Conservation (phyloP, 495 filamentous ascomycete species). For the Tuber magnatum region DNA sequence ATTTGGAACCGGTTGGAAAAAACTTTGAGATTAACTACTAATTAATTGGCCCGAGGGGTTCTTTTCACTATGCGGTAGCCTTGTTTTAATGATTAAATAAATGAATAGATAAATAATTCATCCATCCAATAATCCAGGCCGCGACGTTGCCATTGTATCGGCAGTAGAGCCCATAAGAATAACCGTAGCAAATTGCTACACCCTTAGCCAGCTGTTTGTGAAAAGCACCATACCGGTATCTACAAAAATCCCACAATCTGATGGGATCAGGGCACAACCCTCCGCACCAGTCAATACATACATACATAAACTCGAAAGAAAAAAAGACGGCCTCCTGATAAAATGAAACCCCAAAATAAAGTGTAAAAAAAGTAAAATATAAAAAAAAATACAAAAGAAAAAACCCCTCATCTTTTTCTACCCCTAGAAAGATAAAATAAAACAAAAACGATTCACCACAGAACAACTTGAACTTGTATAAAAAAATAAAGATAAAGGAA, state of each 20-base stretch:
- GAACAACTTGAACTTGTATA: neutral
- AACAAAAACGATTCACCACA: neutral
- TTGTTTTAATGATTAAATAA: neutral
- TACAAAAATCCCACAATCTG: neutral
- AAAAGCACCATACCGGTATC: conserved; percentile 14
- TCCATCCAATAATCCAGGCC: neutral
- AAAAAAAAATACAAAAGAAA: neutral
- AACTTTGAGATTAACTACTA: neutral
- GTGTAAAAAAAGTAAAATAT: neutral
- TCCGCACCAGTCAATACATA: neutral
- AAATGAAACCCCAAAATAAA: neutral
- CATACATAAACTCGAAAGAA: neutral
- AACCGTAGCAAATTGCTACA: neutral
- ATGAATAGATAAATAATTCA: neutral
- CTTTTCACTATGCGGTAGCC: neutral
- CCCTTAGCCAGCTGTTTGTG: neutral
- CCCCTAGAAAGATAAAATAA: neutral
- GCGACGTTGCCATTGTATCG: neutral
- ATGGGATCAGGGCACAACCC: neutral
- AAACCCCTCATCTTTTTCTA: conserved; percentile 4
- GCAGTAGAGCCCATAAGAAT: neutral
- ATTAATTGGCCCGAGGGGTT: neutral
- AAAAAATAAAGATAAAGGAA: neutral
- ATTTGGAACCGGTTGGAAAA: neutral
- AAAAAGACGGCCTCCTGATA: neutral